Percentiles rank a stretch among this genome's conserved stretches.
phyloP scores from a whole-genome alignment of 106 monocot genomes.

The Dactylorhiza incarnata region DNA sequence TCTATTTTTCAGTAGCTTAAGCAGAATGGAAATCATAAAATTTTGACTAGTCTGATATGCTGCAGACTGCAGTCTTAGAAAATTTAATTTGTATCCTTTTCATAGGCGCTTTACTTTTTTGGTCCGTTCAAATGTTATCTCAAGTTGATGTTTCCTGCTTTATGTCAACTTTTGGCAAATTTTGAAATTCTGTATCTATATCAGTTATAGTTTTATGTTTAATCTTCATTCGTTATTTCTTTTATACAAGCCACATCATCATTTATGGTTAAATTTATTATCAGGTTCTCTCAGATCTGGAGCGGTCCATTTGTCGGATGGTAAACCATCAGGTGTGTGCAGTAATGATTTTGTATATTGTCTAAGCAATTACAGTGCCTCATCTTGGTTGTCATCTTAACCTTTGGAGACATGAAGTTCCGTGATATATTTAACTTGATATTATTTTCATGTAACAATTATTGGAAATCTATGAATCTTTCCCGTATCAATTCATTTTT shows the following conservation, averaged over 20 bases:
- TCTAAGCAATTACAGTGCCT: neutral
- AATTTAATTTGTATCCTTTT: neutral
- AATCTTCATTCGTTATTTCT: neutral
- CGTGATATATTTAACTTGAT: neutral
- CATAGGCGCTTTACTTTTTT: neutral
- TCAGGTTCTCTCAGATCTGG: slow-evolving; percentile 96
- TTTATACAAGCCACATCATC: neutral
- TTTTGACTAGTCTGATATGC: neutral
- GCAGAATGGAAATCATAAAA: neutral
- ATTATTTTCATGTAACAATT: neutral
- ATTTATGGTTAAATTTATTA: neutral
- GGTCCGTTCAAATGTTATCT: neutral
- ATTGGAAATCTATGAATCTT: neutral
- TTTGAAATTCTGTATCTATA: neutral
- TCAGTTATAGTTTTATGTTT: neutral
- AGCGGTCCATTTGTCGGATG: slow-evolving; percentile 91
- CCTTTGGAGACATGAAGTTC: neutral
- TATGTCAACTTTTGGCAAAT: neutral
- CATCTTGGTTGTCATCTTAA: neutral
- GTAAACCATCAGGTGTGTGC: slow-evolving; percentile 67
- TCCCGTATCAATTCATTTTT: neutral
- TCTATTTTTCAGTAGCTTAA: neutral
- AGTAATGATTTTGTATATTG: neutral
- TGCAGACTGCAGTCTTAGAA: neutral
- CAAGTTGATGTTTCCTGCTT: neutral